A percentile compares a stretch with the other conserved stretches of the same genome.
These are phyloP conservation scores for Cymbomonas tetramitiformis DNA, from an alignment of 139 green algal genomes.

Conservation along the genomic window DNA sequence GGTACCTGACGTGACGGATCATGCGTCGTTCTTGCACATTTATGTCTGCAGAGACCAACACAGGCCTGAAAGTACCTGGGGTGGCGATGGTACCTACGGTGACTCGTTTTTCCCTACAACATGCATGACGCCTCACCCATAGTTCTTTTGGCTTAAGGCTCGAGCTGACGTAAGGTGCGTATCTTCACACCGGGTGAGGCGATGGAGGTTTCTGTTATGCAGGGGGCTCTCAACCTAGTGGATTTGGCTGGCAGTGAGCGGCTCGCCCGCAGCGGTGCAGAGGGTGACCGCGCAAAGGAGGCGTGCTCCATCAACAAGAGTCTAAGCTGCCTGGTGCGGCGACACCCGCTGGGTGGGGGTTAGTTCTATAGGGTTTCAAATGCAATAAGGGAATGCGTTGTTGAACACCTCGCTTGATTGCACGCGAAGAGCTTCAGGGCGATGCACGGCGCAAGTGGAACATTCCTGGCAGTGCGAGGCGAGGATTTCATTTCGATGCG, in stretches of 20 bases:
- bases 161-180: too few relatives aligned
- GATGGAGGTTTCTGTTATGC: too few relatives aligned
- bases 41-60: not conserved
- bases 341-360: too few relatives aligned
- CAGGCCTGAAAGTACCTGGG: not conserved
- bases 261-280: conserved; percentile 44
- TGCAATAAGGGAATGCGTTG: too few relatives aligned
- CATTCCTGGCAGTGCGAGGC: too few relatives aligned
- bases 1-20: not conserved
- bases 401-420: too few relatives aligned
- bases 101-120: not conserved
- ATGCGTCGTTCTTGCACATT: not conserved
- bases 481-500: too few relatives aligned
- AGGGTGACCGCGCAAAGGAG: conserved; percentile 77
- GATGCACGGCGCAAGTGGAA: too few relatives aligned
- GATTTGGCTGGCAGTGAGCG: conserved; percentile 89
- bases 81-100: not conserved
- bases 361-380: too few relatives aligned
- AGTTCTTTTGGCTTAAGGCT: conserved; percentile 2
- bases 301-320: conserved; percentile 91
- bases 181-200: too few relatives aligned
- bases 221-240: conserved; percentile 76
- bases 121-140: not conserved
- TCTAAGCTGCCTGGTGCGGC: conserved; percentile 73
- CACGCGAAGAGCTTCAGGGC: too few relatives aligned